These are phyloP conservation scores for Metarhizium sp. DNA, from an alignment of 2,329 filamentous ascomycete genomes.

Conservation along the genomic window DNA sequence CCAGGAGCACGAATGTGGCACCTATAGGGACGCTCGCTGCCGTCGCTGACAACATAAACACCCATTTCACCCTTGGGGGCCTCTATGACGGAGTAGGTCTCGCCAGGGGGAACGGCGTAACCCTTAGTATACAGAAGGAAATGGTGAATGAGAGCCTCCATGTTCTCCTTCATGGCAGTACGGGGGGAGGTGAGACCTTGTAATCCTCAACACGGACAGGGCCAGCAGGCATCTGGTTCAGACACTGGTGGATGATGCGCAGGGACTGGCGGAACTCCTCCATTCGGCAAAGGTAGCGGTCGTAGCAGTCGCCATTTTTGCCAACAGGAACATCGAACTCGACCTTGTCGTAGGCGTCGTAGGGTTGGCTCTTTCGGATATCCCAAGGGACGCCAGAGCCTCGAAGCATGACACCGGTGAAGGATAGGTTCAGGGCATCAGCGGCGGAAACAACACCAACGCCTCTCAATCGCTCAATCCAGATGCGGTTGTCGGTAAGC, in stretches of 20 bases:
- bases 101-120: conserved; percentile 90
- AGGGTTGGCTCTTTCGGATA: conserved; percentile 91
- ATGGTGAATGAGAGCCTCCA: conserved; percentile 99
- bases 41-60: conserved; percentile 92
- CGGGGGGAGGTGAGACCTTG: conserved; percentile 94
- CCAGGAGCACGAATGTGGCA: conserved; percentile 96
- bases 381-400: conserved; percentile 96
- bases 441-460: conserved; percentile 84
- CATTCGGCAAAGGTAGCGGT: conserved; percentile 98
- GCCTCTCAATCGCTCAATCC: conserved; percentile 87
- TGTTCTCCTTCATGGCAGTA: conserved; percentile 99
- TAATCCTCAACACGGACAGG: conserved; percentile 96
- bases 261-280: conserved; percentile 98
- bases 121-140: conserved; percentile 99
- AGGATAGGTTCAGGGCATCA: conserved; percentile 94
- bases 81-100: conserved; percentile 97
- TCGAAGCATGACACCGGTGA: conserved; percentile 95
- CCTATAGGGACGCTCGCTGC: conserved; percentile 90
- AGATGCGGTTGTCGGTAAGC: conserved; percentile 98
- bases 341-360: conserved; percentile 95
- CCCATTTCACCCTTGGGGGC: conserved; percentile 99
- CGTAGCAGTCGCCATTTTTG: conserved; percentile 96
- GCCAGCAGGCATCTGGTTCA: conserved; percentile 97
- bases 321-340: conserved; percentile 98
- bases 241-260: conserved; percentile 95